Evolutionary conservation across 768 basidiomycete genomes (phyloP).

Genomic region (Chlorophyllum brunneum): DNA sequence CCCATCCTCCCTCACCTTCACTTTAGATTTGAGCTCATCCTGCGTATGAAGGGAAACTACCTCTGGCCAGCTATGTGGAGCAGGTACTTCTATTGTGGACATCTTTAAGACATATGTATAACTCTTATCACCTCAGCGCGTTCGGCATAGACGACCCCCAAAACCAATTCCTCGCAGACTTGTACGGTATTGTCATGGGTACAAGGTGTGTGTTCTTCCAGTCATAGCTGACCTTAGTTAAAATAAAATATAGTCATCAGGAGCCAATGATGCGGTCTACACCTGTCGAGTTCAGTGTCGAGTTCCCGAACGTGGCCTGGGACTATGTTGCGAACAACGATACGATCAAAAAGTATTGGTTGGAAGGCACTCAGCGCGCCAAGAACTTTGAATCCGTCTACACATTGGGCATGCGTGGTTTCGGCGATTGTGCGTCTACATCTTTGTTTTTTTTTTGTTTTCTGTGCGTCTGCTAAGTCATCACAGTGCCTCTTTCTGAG

Average conservation of each 20-base stretch:
- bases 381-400: conserved; percentile 58
- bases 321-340: conserved; percentile 54
- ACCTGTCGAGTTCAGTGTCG: conserved; percentile 57
- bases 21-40: conserved; percentile 58
- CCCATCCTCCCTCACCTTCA: background rate
- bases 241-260: conserved; percentile 44
- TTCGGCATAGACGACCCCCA: conserved; percentile 57
- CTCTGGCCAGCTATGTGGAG: conserved; percentile 61
- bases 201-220: conserved; percentile 38
- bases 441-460: background rate
- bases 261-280: conserved; percentile 75
- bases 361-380: conserved; percentile 53
- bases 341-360: conserved; percentile 59
- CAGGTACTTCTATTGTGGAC: conserved; percentile 25
- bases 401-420: conserved; percentile 70
- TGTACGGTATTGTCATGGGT: conserved; percentile 69
- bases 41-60: conserved; percentile 66
- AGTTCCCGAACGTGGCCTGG: conserved; percentile 47
- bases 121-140: conserved; percentile 26
- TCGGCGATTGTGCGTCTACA: conserved; percentile 40
- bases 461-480: background rate
- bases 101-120: background rate
- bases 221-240: background rate
- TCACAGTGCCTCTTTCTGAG: conserved; percentile 48
- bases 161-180: conserved; percentile 61